These are phyloP conservation scores for Neopestalotiopsis rosae DNA, from an alignment of 2,329 filamentous ascomycete genomes.

Conservation along the genomic window DNA sequence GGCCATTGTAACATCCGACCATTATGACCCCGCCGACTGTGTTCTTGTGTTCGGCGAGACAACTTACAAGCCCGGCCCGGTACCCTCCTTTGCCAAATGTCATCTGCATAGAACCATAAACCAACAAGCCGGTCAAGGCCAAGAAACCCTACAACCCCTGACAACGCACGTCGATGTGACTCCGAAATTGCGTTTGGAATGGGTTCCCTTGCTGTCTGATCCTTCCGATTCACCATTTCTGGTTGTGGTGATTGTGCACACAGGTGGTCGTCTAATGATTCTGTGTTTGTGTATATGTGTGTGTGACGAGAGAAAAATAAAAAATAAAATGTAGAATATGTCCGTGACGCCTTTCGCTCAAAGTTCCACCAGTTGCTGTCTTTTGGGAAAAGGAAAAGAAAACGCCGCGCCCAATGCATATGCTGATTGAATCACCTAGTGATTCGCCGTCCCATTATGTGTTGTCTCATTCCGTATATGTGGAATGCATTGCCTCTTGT, in stretches of 20 bases:
- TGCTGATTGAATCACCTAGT: slow-evolving; percentile 9
- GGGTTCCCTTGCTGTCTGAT: background rate
- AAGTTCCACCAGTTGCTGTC: background rate
- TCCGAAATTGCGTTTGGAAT: background rate
- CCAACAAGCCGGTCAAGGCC: background rate
- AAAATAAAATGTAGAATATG: background rate
- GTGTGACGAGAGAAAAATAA: background rate
- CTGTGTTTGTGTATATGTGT: background rate
- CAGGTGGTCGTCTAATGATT: background rate
- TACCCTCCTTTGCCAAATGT: background rate
- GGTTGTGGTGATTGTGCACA: background rate
- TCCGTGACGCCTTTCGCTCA: background rate
- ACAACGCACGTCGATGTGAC: background rate
- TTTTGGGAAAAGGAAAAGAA: background rate
- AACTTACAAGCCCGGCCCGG: background rate
- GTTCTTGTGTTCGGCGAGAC: background rate
- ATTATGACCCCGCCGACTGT: background rate
- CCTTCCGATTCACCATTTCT: background rate
- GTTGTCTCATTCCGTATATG: background rate
- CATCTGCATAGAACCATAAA: background rate
- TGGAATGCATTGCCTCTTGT: background rate
- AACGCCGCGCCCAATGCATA: slow-evolving; percentile 17
- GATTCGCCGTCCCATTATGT: background rate
- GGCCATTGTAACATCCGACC: background rate
- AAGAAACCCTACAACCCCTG: background rate